These are phyloP conservation scores for Trichoderma virens DNA, from an alignment of 495 filamentous ascomycete species.

Conservation along the genomic window DNA sequence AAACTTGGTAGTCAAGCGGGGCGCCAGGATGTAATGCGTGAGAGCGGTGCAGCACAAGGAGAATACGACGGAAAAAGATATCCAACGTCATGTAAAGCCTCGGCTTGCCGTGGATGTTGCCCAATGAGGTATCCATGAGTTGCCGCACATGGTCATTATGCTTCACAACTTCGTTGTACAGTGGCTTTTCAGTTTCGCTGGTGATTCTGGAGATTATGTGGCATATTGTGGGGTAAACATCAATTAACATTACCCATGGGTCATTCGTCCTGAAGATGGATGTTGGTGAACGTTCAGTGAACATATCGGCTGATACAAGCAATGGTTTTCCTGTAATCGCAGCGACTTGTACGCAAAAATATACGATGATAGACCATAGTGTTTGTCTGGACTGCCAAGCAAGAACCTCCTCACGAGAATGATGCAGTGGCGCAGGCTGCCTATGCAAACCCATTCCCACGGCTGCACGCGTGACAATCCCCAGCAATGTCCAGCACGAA, in stretches of 20 bases:
- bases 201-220: not conserved
- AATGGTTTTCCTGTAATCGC: not conserved
- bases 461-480: not conserved
- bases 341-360: not conserved
- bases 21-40: not conserved
- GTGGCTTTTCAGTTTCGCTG: not conserved
- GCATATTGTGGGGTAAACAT: not conserved
- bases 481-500: not conserved
- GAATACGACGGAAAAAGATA: not conserved
- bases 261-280: not conserved
- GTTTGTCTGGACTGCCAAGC: not conserved
- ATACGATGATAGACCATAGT: not conserved
- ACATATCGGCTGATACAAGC: not conserved
- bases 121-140: not conserved
- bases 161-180: not conserved
- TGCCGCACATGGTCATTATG: not conserved
- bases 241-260: not conserved
- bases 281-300: not conserved
- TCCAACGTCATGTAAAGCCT: not conserved
- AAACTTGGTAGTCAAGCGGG: not conserved
- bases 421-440: not conserved
- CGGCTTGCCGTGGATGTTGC: not conserved
- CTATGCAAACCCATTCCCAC: not conserved
- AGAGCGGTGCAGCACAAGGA: not conserved
- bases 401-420: not conserved